Conservation (phyloP, 2,329 filamentous ascomycete species). For the Didymella lethalis region DNA sequence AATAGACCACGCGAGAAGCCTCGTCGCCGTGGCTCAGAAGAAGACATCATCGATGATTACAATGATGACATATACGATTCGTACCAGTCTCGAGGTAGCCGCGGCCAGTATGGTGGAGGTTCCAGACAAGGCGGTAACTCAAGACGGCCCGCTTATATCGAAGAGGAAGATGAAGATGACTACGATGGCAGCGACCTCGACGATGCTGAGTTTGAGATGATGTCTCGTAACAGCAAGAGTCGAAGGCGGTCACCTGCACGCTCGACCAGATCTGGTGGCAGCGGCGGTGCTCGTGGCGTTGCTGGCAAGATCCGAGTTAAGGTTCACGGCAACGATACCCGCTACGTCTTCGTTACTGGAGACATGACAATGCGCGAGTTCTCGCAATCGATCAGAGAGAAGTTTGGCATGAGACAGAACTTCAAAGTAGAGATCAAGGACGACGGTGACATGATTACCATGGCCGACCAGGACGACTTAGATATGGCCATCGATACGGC, state of each 20-base stretch:
- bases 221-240: constrained; percentile 58
- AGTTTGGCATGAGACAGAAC: constrained; percentile 78
- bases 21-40: constrained; percentile 51
- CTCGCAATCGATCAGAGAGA: constrained; percentile 79
- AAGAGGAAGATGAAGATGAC: constrained; percentile 82
- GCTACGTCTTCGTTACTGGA: constrained; percentile 86
- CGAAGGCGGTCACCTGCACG: constrained; percentile 55
- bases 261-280: constrained; percentile 44
- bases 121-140: constrained; percentile 47
- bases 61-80: constrained; percentile 72
- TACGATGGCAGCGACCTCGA: constrained; percentile 75
- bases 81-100: constrained; percentile 57
- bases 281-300: constrained; percentile 58
- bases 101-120: constrained; percentile 40
- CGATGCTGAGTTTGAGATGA: constrained; percentile 81
- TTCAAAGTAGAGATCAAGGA: constrained; percentile 92
- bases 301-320: constrained; percentile 85
- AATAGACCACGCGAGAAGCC: constrained; percentile 36
- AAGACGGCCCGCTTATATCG: constrained; percentile 70
- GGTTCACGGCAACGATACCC: constrained; percentile 84
- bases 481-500: constrained; percentile 82
- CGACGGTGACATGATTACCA: constrained; percentile 95
- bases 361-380: constrained; percentile 79
- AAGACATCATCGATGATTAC: constrained; percentile 63
- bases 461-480: constrained; percentile 95